phyloP scores from a whole-genome alignment of 2,329 filamentous ascomycete genomes.

The Diplocarpon mali region DNA sequence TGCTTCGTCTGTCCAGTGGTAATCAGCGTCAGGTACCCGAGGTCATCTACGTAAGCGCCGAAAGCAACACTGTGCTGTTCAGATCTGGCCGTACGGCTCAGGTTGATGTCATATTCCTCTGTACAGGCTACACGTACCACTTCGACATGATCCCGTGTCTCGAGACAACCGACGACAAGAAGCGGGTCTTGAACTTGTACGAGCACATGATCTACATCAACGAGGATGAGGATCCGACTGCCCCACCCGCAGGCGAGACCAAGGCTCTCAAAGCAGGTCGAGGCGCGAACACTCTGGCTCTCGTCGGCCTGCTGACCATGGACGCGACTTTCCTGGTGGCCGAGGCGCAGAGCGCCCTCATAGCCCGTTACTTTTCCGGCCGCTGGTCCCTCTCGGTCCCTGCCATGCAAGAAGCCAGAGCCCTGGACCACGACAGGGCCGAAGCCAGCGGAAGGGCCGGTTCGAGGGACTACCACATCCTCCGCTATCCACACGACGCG shows the following conservation, averaged over 20 bases:
- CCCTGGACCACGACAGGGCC: no score
- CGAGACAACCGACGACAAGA: not conserved
- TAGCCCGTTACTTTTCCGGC: not conserved
- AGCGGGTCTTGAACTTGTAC: not conserved
- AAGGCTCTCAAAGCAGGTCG: not conserved
- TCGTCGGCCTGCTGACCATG: not conserved
- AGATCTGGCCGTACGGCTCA: no score
- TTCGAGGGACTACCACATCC: not conserved
- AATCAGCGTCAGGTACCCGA: no score
- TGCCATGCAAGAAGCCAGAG: no score
- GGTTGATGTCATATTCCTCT: not conserved
- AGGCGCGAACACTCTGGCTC: not conserved
- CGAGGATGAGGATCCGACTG: not conserved
- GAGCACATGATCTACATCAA: slow-evolving; percentile 1
- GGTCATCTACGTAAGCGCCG: no score
- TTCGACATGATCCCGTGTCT: not conserved
- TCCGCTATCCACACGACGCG: not conserved
- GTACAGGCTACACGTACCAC: not conserved
- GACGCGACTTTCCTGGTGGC: not conserved
- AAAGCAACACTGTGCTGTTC: no score
- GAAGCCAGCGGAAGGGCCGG: not conserved
- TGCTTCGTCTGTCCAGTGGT: no score
- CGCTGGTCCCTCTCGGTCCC: not conserved
- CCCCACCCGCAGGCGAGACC: no score
- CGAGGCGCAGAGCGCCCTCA: not conserved